Evolutionary conservation across 192 early-diverging fungal species (phyloP).

Genomic region (Coemansia sp.): DNA sequence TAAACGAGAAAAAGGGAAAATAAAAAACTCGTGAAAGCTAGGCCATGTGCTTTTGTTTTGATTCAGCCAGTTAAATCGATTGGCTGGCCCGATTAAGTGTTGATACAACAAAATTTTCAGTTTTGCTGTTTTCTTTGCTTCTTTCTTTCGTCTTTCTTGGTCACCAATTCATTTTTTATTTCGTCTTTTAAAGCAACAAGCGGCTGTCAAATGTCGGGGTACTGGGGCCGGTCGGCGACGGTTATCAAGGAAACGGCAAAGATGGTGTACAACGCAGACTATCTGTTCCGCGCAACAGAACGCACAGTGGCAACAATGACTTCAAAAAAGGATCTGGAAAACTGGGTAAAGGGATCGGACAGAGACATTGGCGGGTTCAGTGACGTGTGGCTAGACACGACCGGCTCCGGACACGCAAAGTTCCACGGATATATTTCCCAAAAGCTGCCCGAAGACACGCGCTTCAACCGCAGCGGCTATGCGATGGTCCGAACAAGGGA

Average conservation of each 20-base stretch:
- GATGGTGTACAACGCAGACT: constrained; percentile 42
- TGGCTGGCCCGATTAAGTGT: too few relatives aligned
- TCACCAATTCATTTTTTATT: background rate
- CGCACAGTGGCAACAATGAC: constrained; percentile 71
- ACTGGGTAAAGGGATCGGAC: constrained; percentile 86
- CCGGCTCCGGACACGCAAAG: constrained; percentile 60
- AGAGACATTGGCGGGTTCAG: constrained; percentile 89
- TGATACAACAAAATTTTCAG: too few relatives aligned
- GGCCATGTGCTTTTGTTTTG: background rate
- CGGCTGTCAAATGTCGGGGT: constrained; percentile 13
- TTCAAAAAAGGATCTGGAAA: constrained; percentile 63
- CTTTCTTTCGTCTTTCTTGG: background rate
- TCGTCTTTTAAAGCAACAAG: background rate
- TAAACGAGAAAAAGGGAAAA: constrained; percentile 11
- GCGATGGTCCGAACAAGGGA: constrained; percentile 87
- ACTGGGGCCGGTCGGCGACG: constrained; percentile 37
- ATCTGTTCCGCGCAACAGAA: constrained; percentile 69
- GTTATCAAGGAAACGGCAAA: constrained; percentile 26
- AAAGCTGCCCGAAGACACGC: constrained; percentile 71
- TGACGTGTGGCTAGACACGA: constrained; percentile 76
- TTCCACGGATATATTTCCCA: constrained; percentile 86
- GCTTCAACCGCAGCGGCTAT: constrained; percentile 84
- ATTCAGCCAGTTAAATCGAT: too few relatives aligned
- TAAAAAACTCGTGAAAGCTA: background rate
- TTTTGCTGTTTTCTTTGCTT: too few relatives aligned